Evolutionary conservation across 139 green algal genomes (phyloP).

Genomic region (Ettlia oleoabundans): DNA sequence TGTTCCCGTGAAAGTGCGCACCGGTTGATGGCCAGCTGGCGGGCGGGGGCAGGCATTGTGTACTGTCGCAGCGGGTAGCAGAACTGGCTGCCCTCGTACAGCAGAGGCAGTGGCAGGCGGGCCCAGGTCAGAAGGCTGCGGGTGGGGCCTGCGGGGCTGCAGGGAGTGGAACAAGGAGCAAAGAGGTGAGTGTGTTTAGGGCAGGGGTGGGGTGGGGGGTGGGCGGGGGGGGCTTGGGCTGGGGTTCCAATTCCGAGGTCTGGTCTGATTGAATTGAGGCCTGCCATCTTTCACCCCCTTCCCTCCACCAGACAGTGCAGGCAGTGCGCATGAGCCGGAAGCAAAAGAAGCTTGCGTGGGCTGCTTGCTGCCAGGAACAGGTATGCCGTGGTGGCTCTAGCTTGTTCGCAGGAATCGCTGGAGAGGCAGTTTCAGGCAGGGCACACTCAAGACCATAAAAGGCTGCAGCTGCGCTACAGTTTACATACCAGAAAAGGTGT

Average conservation of each 20-base stretch:
- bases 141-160: constrained; percentile 8
- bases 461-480: not conserved
- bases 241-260: no score
- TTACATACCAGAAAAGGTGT: constrained; percentile 7
- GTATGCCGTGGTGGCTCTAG: not conserved
- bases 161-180: not conserved
- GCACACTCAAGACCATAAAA: no score
- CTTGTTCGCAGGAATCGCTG: no score
- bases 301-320: no score
- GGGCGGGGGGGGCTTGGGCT: no score
- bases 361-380: not conserved
- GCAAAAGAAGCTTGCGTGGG: no score
- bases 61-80: constrained; percentile 19
- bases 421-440: no score
- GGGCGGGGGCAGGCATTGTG: not conserved
- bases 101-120: constrained; percentile 27
- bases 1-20: no score
- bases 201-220: not conserved
- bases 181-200: not conserved
- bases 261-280: no score
- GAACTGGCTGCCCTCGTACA: constrained; percentile 24
- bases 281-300: no score
- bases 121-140: constrained; percentile 23
- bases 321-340: no score
- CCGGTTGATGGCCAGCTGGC: constrained; percentile 29